Conservation (phyloP, 2,329 filamentous ascomycete genomes). For the Cercospora sp. region DNA sequence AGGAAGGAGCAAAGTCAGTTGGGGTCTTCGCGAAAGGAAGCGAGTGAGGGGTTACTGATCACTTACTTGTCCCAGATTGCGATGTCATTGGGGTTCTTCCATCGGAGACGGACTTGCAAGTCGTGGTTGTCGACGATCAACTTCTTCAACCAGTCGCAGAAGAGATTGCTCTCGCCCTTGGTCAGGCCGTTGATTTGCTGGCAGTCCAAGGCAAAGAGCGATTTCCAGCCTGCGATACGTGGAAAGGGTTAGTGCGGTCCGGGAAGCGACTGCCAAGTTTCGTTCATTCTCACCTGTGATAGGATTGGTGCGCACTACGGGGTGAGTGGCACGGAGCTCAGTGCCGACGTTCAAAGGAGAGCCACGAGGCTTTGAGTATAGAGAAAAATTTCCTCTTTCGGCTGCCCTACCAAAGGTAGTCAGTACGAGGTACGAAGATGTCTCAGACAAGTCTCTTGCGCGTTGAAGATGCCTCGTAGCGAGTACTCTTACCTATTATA, state of each 20-base stretch:
- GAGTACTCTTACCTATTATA: constrained; percentile 29
- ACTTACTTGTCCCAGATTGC: constrained; percentile 62
- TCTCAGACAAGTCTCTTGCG: no score
- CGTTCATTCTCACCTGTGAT: constrained; percentile 45
- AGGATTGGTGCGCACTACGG: constrained; percentile 59
- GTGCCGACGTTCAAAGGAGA: constrained; percentile 27
- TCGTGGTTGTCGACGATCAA: constrained; percentile 53
- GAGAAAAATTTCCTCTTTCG: constrained; percentile 14
- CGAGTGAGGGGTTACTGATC: neutral
- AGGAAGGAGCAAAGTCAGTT: neutral
- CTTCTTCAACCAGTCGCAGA: constrained; percentile 27
- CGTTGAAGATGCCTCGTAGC: no score
- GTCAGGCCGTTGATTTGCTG: constrained; percentile 55
- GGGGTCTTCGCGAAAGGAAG: neutral
- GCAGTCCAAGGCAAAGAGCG: constrained; percentile 60
- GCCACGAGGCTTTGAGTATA: constrained; percentile 26
- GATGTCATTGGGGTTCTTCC: constrained; percentile 49
- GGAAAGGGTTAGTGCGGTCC: neutral
- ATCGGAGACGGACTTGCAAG: constrained; percentile 51
- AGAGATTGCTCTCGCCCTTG: constrained; percentile 23
- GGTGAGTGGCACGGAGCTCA: constrained; percentile 41
- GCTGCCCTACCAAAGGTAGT: neutral
- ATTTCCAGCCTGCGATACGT: constrained; percentile 53
- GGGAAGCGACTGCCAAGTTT: neutral
- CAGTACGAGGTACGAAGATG: no score